Evolutionary conservation across 1,284 basidiomycete genomes (phyloP).

Genomic region (Cyathus olla): DNA sequence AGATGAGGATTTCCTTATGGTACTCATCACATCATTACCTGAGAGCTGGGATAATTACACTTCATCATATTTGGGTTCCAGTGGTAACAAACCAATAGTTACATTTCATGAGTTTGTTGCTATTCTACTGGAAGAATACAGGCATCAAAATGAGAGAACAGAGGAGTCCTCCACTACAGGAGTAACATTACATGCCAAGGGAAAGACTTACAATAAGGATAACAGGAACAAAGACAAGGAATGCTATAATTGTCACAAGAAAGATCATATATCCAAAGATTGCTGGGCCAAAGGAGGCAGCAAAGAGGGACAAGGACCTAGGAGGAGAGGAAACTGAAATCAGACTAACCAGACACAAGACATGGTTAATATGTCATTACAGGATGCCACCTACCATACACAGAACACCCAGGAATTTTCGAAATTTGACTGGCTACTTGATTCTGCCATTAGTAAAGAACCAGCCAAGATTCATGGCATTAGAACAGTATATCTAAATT

Average conservation of each 20-base stretch:
- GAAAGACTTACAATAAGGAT: background rate
- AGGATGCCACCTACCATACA: slow-evolving; percentile 5
- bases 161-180: slow-evolving; percentile 17
- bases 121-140: slow-evolving; percentile 33
- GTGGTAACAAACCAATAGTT: slow-evolving; percentile 27
- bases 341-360: slow-evolving; percentile 16
- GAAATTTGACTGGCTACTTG: slow-evolving; percentile 24
- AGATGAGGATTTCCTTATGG: slow-evolving; percentile 38
- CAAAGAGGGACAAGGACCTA: slow-evolving; percentile 25
- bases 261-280: slow-evolving; percentile 27
- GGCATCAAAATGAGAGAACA: slow-evolving; percentile 4
- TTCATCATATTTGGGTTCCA: slow-evolving; percentile 12
- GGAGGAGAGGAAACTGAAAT: slow-evolving; percentile 8
- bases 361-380: too few relatives aligned
- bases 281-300: slow-evolving; percentile 31
- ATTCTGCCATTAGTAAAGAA: slow-evolving; percentile 11
- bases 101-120: slow-evolving; percentile 35
- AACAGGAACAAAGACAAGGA: slow-evolving; percentile 4
- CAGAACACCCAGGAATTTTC: slow-evolving; percentile 5
- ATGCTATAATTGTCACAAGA: slow-evolving; percentile 34
- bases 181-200: slow-evolving; percentile 8
- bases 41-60: slow-evolving; percentile 41
- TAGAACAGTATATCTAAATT: slow-evolving; percentile 22
- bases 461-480: background rate
- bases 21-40: too few relatives aligned